A percentile compares a stretch with the other conserved stretches of the same genome.
phyloP scores from a whole-genome alignment of 2,329 filamentous ascomycete species.

The Zasmidium citrigriseum region DNA sequence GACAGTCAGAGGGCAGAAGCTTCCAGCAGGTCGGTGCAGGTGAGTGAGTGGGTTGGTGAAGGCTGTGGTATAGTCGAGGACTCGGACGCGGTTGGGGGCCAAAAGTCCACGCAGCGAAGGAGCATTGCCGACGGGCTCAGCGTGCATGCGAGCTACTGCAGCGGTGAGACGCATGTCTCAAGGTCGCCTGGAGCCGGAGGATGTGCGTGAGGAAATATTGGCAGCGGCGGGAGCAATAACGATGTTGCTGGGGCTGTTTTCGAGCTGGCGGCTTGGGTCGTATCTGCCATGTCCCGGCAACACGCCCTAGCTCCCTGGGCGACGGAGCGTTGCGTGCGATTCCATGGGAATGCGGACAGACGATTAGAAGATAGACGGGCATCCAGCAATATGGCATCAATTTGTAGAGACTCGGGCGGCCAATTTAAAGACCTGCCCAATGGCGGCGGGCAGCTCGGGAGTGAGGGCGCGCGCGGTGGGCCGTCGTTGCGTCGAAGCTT shows the following conservation, averaged over 20 bases:
- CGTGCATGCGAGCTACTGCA: conserved; percentile 7
- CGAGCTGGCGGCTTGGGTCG: neutral
- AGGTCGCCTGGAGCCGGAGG: neutral
- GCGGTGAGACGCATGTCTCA: conserved; percentile 6
- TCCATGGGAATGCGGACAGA: neutral
- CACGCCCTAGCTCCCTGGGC: neutral
- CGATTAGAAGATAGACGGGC: too few species aligned
- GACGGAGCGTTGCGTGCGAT: neutral
- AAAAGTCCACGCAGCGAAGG: neutral
- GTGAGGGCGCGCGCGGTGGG: neutral
- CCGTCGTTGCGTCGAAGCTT: neutral
- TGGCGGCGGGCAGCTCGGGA: neutral
- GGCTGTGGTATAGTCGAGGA: neutral
- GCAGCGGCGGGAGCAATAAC: neutral
- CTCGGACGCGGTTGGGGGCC: neutral
- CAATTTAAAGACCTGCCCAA: neutral
- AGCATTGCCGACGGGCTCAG: neutral
- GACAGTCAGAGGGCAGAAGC: neutral
- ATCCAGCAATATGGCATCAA: too few species aligned
- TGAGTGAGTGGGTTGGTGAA: neutral
- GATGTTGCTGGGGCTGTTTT: neutral
- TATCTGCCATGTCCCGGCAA: neutral
- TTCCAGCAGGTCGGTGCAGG: neutral
- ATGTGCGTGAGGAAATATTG: neutral
- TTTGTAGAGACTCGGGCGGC: too few species aligned